Evolutionary conservation across 345 rosid species (phyloP).

Genomic region (Hypericum androsaemum): DNA sequence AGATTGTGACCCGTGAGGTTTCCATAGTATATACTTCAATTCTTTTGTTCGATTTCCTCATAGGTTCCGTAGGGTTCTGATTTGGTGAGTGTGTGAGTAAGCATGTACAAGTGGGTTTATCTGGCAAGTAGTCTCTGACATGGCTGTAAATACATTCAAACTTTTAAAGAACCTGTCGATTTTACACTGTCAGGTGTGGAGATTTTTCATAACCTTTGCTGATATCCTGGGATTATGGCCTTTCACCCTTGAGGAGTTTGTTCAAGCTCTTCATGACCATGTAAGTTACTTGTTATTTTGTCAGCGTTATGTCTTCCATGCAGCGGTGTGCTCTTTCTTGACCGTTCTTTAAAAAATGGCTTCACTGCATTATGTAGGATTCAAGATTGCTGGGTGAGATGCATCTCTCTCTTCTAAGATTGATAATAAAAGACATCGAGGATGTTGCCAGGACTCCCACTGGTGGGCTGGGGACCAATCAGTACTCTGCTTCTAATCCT

Average conservation of each 20-base stretch:
- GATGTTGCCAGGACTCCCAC: slow-evolving; percentile 58
- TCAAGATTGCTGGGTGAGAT: slow-evolving; percentile 73
- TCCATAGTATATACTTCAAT: no score
- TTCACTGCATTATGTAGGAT: slow-evolving; percentile 39
- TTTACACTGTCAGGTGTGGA: slow-evolving; percentile 55
- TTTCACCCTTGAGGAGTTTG: slow-evolving; percentile 81
- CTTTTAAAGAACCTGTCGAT: not conserved
- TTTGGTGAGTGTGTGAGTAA: no score
- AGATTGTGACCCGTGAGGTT: no score
- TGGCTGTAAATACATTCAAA: no score
- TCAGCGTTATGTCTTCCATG: not conserved
- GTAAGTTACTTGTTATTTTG: slow-evolving; percentile 28
- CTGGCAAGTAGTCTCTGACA: no score
- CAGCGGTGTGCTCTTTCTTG: not conserved
- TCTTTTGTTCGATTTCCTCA: no score
- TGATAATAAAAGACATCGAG: slow-evolving; percentile 77
- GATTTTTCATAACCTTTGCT: slow-evolving; percentile 68
- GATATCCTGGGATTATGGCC: slow-evolving; percentile 91
- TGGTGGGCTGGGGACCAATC: slow-evolving; percentile 50
- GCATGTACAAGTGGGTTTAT: no score
- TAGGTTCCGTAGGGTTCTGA: no score
- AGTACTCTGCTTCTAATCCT: slow-evolving; percentile 52
- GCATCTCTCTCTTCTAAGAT: slow-evolving; percentile 58
- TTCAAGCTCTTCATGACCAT: slow-evolving; percentile 82
- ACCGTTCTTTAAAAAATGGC: slow-evolving; percentile 11